These are phyloP conservation scores for Ceratopteris richardii DNA, from an alignment of 75 land plant species.

Conservation along the genomic window DNA sequence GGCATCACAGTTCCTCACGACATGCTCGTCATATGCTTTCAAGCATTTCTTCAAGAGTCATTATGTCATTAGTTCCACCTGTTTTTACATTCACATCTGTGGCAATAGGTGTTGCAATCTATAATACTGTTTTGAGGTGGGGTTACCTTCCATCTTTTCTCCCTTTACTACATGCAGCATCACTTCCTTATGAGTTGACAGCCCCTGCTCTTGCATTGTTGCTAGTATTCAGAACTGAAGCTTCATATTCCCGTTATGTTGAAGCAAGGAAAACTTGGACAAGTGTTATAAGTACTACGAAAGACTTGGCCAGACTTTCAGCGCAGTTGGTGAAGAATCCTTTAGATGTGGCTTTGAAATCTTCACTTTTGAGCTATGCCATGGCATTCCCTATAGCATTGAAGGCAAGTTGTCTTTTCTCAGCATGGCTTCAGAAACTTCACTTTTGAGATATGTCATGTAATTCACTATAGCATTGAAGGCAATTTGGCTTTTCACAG, in stretches of 20 bases:
- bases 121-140: conserved; percentile 14
- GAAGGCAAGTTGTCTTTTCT: conserved; percentile 21
- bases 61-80: conserved; percentile 37
- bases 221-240: conserved; percentile 43
- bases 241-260: conserved; percentile 46
- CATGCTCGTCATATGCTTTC: conserved; percentile 33
- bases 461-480: too few relatives aligned
- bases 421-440: neutral
- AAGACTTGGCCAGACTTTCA: conserved; percentile 37
- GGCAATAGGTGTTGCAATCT: conserved; percentile 16
- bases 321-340: neutral
- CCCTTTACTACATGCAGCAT: conserved; percentile 34
- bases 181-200: conserved; percentile 35
- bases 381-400: conserved; percentile 43
- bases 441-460: neutral
- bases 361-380: conserved; percentile 22
- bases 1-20: conserved; percentile 39
- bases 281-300: conserved; percentile 33
- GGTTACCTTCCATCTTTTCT: conserved; percentile 25
- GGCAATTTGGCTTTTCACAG: too few relatives aligned
- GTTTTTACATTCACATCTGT: conserved; percentile 20
- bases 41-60: conserved; percentile 34
- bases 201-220: conserved; percentile 45
- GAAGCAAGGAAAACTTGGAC: conserved; percentile 53
- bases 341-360: conserved; percentile 5